phyloP scores from a whole-genome alignment of 139 green algal genomes.

The Chlorella sorokiniana region DNA sequence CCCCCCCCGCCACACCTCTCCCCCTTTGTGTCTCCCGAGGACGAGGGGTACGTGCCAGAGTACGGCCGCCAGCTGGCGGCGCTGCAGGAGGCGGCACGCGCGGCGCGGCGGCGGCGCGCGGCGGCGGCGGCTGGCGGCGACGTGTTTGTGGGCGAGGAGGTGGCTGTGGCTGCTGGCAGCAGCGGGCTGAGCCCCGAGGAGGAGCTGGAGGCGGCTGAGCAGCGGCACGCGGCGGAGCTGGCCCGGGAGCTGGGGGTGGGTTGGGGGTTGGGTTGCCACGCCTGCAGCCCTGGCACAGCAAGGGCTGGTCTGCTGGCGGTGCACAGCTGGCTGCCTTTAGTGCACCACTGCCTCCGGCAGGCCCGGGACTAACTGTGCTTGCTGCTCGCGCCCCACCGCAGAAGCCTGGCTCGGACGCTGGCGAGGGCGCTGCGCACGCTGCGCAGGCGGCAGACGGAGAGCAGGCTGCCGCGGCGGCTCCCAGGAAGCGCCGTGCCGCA shows the following conservation, averaged over 20 bases:
- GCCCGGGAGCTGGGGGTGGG: constrained; percentile 62
- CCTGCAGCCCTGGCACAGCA: too few relatives aligned
- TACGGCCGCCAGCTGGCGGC: constrained; percentile 78
- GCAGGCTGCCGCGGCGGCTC: not conserved
- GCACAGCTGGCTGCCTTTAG: not conserved
- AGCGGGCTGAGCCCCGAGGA: constrained; percentile 30
- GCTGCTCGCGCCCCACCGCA: not conserved
- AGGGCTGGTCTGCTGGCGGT: too few relatives aligned
- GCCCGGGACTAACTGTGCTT: not conserved
- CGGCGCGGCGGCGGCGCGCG: constrained; percentile 57
- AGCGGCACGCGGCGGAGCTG: constrained; percentile 67
- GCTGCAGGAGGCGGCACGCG: constrained; percentile 81
- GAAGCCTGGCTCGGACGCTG: not conserved
- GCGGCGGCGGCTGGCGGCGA: constrained; percentile 39
- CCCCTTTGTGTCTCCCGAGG: constrained; percentile 93
- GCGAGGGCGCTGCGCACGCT: not conserved
- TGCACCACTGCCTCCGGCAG: too few relatives aligned
- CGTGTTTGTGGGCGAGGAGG: constrained; percentile 45
- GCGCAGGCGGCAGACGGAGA: constrained; percentile 30
- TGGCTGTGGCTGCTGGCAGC: constrained; percentile 19
- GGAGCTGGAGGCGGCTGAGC: constrained; percentile 52
- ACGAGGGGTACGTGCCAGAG: constrained; percentile 95
- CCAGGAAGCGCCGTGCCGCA: constrained; percentile 3
- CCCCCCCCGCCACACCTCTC: constrained; percentile 93
- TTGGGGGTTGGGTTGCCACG: not conserved